These are phyloP conservation scores for Balakata baccata DNA, from an alignment of 345 rosid genomes.

Conservation along the genomic window DNA sequence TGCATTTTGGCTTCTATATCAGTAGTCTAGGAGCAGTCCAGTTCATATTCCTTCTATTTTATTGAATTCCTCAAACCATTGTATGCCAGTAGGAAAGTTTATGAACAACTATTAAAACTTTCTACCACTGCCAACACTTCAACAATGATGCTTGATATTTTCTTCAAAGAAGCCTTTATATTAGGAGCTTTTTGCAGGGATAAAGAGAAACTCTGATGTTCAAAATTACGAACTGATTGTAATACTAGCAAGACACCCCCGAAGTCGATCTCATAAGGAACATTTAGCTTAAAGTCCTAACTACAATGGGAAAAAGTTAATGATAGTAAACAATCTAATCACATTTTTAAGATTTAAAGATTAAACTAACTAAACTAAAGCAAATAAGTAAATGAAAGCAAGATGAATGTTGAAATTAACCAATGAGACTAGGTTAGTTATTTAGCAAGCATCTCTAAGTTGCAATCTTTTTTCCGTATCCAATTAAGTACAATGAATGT, in stretches of 20 bases:
- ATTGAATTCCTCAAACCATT: slow-evolving; percentile 38
- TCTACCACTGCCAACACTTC: slow-evolving; percentile 47
- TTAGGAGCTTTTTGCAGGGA: slow-evolving; percentile 72
- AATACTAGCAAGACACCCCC: slow-evolving; percentile 67
- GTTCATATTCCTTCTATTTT: slow-evolving; percentile 42
- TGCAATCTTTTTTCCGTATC: too few relatives aligned
- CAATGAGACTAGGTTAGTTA: too few relatives aligned
- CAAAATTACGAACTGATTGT: slow-evolving; percentile 71
- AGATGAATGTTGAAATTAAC: too few relatives aligned
- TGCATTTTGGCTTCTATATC: slow-evolving; percentile 49
- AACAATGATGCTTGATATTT: slow-evolving; percentile 30
- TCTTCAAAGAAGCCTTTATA: slow-evolving; percentile 42
- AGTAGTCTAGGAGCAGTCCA: slow-evolving; percentile 26
- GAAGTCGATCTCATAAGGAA: slow-evolving; percentile 34
- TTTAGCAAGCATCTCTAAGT: too few relatives aligned
- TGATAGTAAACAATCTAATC: too few relatives aligned
- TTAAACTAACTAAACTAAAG: too few relatives aligned
- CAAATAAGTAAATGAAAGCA: too few relatives aligned
- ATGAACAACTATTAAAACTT: slow-evolving; percentile 41
- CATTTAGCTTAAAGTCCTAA: background rate
- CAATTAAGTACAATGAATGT: too few relatives aligned
- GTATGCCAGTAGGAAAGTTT: slow-evolving; percentile 50
- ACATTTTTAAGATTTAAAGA: too few relatives aligned
- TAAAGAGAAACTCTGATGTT: slow-evolving; percentile 84
- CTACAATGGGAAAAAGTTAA: too few relatives aligned